These are phyloP conservation scores for Blumeria graminis DNA, from an alignment of 2,329 filamentous ascomycete species.

Conservation along the genomic window DNA sequence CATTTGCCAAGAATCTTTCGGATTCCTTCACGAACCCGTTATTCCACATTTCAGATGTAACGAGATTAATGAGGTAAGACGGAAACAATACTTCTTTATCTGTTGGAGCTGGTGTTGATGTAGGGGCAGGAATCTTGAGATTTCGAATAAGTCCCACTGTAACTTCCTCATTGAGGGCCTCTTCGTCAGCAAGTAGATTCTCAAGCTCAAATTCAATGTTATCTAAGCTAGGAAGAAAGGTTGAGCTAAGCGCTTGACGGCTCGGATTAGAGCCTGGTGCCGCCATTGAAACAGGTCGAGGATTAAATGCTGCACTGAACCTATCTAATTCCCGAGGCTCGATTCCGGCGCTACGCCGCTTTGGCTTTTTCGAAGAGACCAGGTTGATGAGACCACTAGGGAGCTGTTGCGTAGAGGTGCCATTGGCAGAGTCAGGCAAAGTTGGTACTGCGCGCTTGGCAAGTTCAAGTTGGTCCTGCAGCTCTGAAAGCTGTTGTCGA, in stretches of 20 bases:
- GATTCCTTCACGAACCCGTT: constrained; percentile 99
- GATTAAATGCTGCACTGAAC: constrained; percentile 82
- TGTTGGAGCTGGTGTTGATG: constrained; percentile 66
- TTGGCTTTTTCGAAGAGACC: constrained; percentile 90
- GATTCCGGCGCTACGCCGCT: constrained; percentile 73
- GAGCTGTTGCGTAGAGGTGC: constrained; percentile 27
- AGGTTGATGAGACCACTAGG: constrained; percentile 77
- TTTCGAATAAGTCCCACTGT: constrained; percentile 90
- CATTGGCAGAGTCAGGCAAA: constrained; percentile 43
- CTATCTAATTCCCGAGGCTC: constrained; percentile 70
- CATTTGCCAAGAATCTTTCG: constrained; percentile 92
- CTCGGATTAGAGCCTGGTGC: constrained; percentile 38
- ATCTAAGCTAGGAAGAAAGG: constrained; percentile 60
- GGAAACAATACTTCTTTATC: constrained; percentile 99
- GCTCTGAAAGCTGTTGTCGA: constrained; percentile 65
- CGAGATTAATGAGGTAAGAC: constrained; percentile 93
- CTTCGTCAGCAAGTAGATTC: constrained; percentile 79
- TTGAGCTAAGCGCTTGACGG: constrained; percentile 48
- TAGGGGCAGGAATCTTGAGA: constrained; percentile 81
- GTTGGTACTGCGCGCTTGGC: constrained; percentile 39
- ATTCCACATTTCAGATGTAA: constrained; percentile 99
- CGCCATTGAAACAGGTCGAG: constrained; percentile 89
- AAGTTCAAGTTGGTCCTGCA: constrained; percentile 79
- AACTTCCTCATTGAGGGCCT: constrained; percentile 88
- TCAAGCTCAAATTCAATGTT: constrained; percentile 91